Conservation (phyloP, 805 yeast species). For the Nakazawaea peltata region DNA sequence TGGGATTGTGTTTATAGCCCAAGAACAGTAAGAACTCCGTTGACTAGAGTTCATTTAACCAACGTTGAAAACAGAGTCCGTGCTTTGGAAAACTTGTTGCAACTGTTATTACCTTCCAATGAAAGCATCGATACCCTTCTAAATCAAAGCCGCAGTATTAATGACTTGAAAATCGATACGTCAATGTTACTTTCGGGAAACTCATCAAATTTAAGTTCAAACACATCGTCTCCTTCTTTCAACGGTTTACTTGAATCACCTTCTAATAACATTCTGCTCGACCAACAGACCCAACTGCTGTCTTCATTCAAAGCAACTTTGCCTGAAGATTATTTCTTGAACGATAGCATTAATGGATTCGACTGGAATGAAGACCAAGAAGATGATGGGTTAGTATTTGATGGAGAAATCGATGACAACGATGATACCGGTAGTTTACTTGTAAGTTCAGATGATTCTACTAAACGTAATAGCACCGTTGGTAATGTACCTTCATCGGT, state of each 20-base stretch:
- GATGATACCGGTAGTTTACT: not conserved
- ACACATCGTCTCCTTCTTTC: not conserved
- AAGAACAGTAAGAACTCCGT: conserved; percentile 66
- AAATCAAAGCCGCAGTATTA: conserved; percentile 1
- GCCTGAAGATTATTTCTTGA: conserved; percentile 19
- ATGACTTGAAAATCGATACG: conserved; percentile 1
- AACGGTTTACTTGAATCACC: not conserved
- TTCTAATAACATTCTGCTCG: not conserved
- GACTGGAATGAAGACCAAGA: conserved; percentile 53
- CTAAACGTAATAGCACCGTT: no score
- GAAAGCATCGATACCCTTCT: conserved; percentile 32
- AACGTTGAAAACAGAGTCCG: conserved; percentile 56
- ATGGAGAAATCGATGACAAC: not conserved
- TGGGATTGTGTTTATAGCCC: conserved; percentile 81
- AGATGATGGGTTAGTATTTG: conserved; percentile 7
- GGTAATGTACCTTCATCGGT: not conserved
- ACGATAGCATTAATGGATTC: conserved; percentile 35
- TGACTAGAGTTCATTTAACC: conserved; percentile 75
- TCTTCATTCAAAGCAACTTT: conserved; percentile 14
- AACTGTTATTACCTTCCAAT: conserved; percentile 34
- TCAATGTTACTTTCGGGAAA: conserved; percentile 2
- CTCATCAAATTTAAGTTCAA: not conserved
- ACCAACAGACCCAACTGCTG: not conserved
- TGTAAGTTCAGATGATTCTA: not conserved
- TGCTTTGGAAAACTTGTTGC: conserved; percentile 35